phyloP scores from a whole-genome alignment of 2,329 filamentous ascomycete species.

The Periconia sp. region DNA sequence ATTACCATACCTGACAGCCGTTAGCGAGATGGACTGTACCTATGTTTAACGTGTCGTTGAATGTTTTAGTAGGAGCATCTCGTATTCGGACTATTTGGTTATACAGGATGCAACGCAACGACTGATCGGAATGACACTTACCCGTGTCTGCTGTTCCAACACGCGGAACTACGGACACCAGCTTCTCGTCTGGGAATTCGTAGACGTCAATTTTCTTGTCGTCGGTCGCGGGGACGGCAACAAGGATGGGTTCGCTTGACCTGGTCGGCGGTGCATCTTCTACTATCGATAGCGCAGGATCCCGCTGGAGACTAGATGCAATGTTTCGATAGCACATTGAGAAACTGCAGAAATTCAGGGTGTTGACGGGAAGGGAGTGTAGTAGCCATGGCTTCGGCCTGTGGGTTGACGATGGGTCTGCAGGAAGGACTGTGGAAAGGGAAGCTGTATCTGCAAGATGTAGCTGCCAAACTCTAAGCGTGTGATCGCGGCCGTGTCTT shows the following conservation, averaged over 20 bases:
- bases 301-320: constrained; percentile 3
- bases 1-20: constrained; percentile 79
- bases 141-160: constrained; percentile 52
- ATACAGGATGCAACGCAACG: constrained; percentile 44
- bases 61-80: no score
- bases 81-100: no score
- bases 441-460: constrained; percentile 63
- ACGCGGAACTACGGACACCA: constrained; percentile 66
- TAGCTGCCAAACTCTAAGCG: constrained; percentile 83
- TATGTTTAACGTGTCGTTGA: no score
- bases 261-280: constrained; percentile 2
- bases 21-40: constrained; percentile 47
- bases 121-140: constrained; percentile 15
- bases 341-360: constrained; percentile 94
- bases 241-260: constrained; percentile 55
- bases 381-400: constrained; percentile 79
- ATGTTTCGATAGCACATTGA: constrained; percentile 58
- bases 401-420: constrained; percentile 63
- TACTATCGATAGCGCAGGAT: not conserved
- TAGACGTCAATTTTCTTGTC: constrained; percentile 77
- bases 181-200: constrained; percentile 74
- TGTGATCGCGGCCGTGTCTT: constrained; percentile 91
- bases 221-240: constrained; percentile 73
- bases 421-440: constrained; percentile 72
- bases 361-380: constrained; percentile 83